Conservation (phyloP, 306 rosid genomes). For the Amphicarpaea edgeworthii region DNA sequence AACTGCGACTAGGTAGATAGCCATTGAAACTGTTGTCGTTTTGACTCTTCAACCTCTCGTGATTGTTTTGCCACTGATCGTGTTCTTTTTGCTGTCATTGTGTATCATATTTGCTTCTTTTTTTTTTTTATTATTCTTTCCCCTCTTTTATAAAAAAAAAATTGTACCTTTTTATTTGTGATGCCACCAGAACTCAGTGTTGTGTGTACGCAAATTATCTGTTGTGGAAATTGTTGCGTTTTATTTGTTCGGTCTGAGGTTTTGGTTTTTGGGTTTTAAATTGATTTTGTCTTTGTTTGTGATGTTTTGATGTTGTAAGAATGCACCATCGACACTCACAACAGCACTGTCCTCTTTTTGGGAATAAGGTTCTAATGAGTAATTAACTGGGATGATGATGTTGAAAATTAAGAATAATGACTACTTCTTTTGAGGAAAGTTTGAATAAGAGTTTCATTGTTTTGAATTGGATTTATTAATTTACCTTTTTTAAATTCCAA, state of each 20-base stretch:
- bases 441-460: constrained; percentile 29
- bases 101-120: constrained; percentile 13
- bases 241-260: constrained; percentile 42
- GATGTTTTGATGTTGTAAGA: constrained; percentile 24
- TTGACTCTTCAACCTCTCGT: constrained; percentile 30
- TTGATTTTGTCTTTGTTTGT: constrained; percentile 33
- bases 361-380: not conserved
- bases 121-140: not conserved
- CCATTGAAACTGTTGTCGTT: constrained; percentile 42
- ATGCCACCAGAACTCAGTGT: constrained; percentile 19
- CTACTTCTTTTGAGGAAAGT: constrained; percentile 22
- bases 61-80: constrained; percentile 47
- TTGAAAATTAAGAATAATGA: constrained; percentile 41
- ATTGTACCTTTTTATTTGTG: not conserved
- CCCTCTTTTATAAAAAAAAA: too few species aligned
- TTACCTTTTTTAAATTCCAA: constrained; percentile 21
- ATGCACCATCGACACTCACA: constrained; percentile 27
- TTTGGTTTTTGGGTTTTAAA: constrained; percentile 35
- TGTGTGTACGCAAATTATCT: not conserved
- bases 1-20: constrained; percentile 61
- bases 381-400: constrained; percentile 7
- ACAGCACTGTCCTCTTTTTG: not conserved
- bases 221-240: constrained; percentile 32
- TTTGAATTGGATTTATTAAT: constrained; percentile 44
- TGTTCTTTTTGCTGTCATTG: constrained; percentile 45